A percentile compares a stretch with the other conserved stretches of the same genome.
Evolutionary conservation across 2,329 filamentous ascomycete species (phyloP).

Genomic region (Phaeophleospora eucalypticola): DNA sequence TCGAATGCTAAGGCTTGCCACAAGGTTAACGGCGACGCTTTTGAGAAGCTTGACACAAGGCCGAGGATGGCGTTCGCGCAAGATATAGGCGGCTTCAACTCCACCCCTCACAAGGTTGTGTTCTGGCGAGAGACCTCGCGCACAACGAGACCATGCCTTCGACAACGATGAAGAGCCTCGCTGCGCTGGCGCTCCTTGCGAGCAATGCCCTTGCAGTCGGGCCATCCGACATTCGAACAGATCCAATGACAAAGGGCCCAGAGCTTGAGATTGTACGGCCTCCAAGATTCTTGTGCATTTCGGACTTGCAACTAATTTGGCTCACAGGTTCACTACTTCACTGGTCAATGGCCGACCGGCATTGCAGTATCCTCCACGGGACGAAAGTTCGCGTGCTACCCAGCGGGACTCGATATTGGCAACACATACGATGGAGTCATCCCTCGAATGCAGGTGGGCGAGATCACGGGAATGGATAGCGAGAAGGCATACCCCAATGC

Average conservation of each 20-base stretch:
- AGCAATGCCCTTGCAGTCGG: slow-evolving; percentile 4
- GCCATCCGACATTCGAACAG: slow-evolving; percentile 14
- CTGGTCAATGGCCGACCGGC: slow-evolving; percentile 47
- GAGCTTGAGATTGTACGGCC: slow-evolving; percentile 10
- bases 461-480: slow-evolving; percentile 37
- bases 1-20: background rate
- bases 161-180: background rate
- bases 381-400: slow-evolving; percentile 49
- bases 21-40: background rate
- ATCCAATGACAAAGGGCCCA: slow-evolving; percentile 11
- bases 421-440: slow-evolving; percentile 38
- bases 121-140: background rate
- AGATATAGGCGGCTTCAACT: background rate
- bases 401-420: slow-evolving; percentile 27
- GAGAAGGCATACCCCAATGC: slow-evolving; percentile 39
- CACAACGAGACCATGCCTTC: background rate
- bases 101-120: background rate
- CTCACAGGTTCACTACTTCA: slow-evolving; percentile 41
- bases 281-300: background rate
- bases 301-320: too few relatives aligned
- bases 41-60: background rate
- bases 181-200: slow-evolving; percentile 5
- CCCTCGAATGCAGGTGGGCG: slow-evolving; percentile 43
- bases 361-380: slow-evolving; percentile 47
- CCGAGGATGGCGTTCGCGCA: background rate